phyloP scores from a whole-genome alignment of 345 rosid species.

The Nasturtium officinale region DNA sequence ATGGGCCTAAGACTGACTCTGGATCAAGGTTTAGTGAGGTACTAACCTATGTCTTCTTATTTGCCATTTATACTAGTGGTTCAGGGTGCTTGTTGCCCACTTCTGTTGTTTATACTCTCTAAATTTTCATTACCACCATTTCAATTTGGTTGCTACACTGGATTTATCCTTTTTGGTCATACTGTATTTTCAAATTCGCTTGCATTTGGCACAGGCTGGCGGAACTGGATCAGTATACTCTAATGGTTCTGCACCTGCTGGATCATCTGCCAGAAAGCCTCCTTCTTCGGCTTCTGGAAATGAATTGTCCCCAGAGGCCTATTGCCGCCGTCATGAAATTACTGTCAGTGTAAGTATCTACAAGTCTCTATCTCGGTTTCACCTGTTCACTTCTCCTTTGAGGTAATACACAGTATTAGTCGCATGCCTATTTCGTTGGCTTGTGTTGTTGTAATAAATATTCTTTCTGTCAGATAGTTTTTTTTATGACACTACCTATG shows the following conservation, averaged over 20 bases:
- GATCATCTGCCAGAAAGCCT: conserved; percentile 44
- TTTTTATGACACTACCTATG: background rate
- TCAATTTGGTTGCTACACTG: background rate
- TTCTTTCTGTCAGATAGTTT: background rate
- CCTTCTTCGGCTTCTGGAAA: conserved; percentile 49
- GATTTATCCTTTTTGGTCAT: background rate
- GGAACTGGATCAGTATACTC: conserved; percentile 29
- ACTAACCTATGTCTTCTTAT: background rate
- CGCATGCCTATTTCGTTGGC: background rate
- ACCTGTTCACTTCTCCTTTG: background rate
- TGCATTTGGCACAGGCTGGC: conserved; percentile 24
- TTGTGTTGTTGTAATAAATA: background rate
- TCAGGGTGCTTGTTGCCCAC: background rate
- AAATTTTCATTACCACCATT: background rate
- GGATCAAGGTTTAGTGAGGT: conserved; percentile 65
- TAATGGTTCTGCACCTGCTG: conserved; percentile 46
- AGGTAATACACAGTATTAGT: background rate
- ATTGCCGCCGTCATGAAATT: conserved; percentile 82
- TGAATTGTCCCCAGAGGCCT: conserved; percentile 67
- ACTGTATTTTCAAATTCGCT: background rate
- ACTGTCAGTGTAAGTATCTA: conserved; percentile 64
- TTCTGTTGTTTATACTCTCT: background rate
- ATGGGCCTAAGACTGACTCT: conserved; percentile 49
- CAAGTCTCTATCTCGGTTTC: background rate
- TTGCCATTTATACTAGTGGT: background rate